Base-by-base conservation (phyloP, 768 basidiomycete species). In the Tricholoma sp. region DNA sequence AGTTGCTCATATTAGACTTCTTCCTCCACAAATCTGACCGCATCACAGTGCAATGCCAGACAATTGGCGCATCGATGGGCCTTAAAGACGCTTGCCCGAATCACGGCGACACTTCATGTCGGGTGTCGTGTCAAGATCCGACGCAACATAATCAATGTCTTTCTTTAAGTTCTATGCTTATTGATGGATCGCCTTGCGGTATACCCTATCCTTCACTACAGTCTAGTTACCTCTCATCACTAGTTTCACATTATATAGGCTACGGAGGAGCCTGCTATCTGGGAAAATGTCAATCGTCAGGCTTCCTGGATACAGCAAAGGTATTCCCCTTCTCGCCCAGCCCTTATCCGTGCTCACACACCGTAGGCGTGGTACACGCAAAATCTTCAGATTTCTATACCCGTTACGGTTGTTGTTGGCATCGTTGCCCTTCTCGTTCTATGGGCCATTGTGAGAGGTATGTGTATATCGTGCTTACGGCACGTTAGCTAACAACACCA, bases 131-230 rank as follows among this genome's bases (percentile, higher is more conserved):
- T 68, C 80, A 85, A 66, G 86, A 89, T 71, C 92, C 92, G 4
- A 76, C 59, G 13, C 68, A 69, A 12, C 52, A 79, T 12, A 79
- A 82, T 57, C 78, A 79, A 61, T 95, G 93, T 68, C 70, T 92
- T 18, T 71, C 85, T 39, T 74, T 94, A 49, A 84, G 87, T 54
- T 80, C 89, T 3, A 68, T 80, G 44, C 82, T 94, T 50, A 75
- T 90, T 53, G 88, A 92, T 66, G 93, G 92, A 20, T 91, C 89
- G 31, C 84, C 89, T 12, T 95, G 92, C 69, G 91, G 91, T 84
- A 63, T 57, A 82, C 75, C 50, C 17, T 17, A 47, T 49, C 28
- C 55, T 42, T 50, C 13, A 18, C 37, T 18, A 37, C 29, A n/a
- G 24, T 50, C 33, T 34, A 48, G 10, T 12, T 49, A 53, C 59